phyloP scores from a whole-genome alignment of 2,329 filamentous ascomycete genomes.

The Rutstroemia sp. region DNA sequence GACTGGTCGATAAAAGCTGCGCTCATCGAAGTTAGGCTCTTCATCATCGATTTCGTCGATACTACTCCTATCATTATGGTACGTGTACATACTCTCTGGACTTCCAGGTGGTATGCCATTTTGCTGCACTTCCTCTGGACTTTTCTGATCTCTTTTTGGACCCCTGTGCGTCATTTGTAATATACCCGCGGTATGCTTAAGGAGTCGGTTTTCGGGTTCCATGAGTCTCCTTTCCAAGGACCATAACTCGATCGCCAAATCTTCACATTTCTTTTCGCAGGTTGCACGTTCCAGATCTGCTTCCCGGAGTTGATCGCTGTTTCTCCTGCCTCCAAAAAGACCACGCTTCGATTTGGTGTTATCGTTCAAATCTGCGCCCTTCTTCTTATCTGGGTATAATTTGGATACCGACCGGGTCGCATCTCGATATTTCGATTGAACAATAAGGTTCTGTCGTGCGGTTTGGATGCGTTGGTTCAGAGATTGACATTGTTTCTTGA shows the following conservation, averaged over 20 bases:
- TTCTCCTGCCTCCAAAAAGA: conserved; percentile 38
- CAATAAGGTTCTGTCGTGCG: conserved; percentile 71
- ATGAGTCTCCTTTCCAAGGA: conserved; percentile 69
- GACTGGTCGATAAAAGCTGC: conserved; percentile 62
- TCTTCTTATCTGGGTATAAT: conserved; percentile 58
- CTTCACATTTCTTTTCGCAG: conserved; percentile 77
- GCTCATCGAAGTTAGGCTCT: conserved; percentile 66
- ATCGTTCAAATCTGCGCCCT: conserved; percentile 40
- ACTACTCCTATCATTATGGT: conserved; percentile 53
- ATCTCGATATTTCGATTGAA: conserved; percentile 92
- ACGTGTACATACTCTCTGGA: conserved; percentile 69
- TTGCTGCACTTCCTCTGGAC: conserved; percentile 33
- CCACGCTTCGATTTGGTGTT: conserved; percentile 39
- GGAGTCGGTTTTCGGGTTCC: conserved; percentile 64
- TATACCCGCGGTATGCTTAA: conserved; percentile 89
- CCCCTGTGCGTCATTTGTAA: conserved; percentile 82
- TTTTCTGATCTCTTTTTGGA: conserved; percentile 43
- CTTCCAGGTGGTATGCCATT: conserved; percentile 63
- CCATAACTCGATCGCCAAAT: conserved; percentile 74
- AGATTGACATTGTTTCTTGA: conserved; percentile 79
- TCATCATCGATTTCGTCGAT: conserved; percentile 40
- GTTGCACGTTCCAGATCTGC: conserved; percentile 68
- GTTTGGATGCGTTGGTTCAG: conserved; percentile 73
- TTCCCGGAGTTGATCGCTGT: conserved; percentile 36
- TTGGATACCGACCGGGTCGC: conserved; percentile 81